A percentile compares a stretch with the other conserved stretches of the same genome.
Evolutionary conservation across 495 filamentous ascomycete species (phyloP).

Genomic region (Pyrenula massariospora): DNA sequence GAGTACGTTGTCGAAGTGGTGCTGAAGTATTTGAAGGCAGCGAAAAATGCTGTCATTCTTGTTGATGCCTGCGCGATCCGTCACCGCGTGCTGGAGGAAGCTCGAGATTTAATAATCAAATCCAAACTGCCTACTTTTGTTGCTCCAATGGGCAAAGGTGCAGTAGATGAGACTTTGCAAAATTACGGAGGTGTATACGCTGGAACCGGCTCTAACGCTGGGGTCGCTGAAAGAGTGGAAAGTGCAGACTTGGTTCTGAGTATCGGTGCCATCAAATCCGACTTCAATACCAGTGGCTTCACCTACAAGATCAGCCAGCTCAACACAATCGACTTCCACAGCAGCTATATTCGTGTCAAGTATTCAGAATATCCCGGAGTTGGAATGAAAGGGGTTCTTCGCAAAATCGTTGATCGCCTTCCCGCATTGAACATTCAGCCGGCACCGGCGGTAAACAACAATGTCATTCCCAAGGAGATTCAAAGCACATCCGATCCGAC

Average conservation of each 20-base stretch:
- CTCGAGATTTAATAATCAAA: conserved; percentile 64
- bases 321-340: conserved; percentile 82
- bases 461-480: conserved; percentile 45
- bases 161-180: conserved; percentile 63
- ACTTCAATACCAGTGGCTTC: conserved; percentile 89
- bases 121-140: conserved; percentile 75
- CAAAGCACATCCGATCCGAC: conserved; percentile 27
- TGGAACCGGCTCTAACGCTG: conserved; percentile 61
- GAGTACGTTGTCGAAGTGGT: conserved; percentile 76
- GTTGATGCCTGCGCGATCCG: conserved; percentile 89
- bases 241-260: conserved; percentile 71
- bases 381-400: conserved; percentile 77
- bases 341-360: conserved; percentile 57
- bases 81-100: conserved; percentile 63
- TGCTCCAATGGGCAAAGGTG: conserved; percentile 86
- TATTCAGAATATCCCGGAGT: conserved; percentile 78
- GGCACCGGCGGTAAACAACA: conserved; percentile 28
- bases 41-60: conserved; percentile 68
- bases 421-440: conserved; percentile 40
- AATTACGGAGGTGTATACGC: conserved; percentile 83
- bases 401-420: conserved; percentile 53
- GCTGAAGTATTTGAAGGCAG: conserved; percentile 61
- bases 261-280: conserved; percentile 74
- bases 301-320: conserved; percentile 72
- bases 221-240: conserved; percentile 64